Base-by-base conservation (phyloP, 345 rosid species). In the Reutealis trisperma region DNA sequence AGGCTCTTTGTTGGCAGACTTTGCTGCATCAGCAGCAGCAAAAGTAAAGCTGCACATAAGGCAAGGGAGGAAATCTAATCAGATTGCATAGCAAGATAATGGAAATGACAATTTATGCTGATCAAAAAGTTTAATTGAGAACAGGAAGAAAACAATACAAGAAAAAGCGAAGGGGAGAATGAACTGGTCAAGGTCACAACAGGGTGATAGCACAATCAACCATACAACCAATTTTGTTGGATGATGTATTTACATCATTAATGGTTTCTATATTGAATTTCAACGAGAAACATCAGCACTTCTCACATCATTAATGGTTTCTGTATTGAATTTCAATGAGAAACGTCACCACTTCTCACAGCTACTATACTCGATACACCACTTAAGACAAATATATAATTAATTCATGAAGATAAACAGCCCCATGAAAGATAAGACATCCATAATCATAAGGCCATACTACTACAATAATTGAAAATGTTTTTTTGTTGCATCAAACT, bases 1-100 rank as follows among this genome's bases (percentile, higher is more conserved):
- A 74, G 80, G 69, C 67, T 80, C 84, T 67, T 84, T 82, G 6
- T 37, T 19, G 70, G 37, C 41, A 77, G 78, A 63, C 69, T 84
- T 85, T 61, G 78, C 69, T 22, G 80, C 65, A 75, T 78, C 88
- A 73, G 72, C 71, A 81, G 84, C 81, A 77, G 42, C 69, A 79
- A 81, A 45, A 9, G 59, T 63, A 70, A 78, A 77, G 81, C 99
- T 96, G 91, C 85, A 89, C 69, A 78, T 64, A 25, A 49, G 78
- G 52, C 62, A 75, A 75, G 37, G 21, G 15, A 71, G 18, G 15
- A 51, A 73, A 41, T 21, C 19, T 19, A 11, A 65, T 70, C 67
- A 72, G 70, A 22, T 1, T 18, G 8, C 54, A 47, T 6, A 8
- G 42, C 61, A 51, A 49, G 68, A 34, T 63, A 32, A 18, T 8